These are phyloP conservation scores for Psilocybe subaeruginosa DNA, from an alignment of 768 basidiomycete species.

Conservation along the genomic window DNA sequence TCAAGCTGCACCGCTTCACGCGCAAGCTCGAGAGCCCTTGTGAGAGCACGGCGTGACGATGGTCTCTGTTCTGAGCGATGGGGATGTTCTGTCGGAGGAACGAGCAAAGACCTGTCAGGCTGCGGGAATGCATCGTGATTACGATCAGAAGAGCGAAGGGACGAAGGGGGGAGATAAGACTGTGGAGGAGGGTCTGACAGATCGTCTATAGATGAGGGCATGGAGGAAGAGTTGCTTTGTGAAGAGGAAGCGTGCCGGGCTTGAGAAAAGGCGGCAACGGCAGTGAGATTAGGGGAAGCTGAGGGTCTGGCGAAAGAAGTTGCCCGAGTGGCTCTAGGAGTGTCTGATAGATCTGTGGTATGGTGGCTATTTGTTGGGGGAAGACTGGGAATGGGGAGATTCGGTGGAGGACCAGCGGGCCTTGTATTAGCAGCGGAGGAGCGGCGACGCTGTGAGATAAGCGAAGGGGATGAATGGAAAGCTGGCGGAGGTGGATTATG, in stretches of 20 bases:
- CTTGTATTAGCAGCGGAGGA: conserved; percentile 67
- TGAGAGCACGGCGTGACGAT: conserved; percentile 85
- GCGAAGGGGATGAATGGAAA: conserved; percentile 29
- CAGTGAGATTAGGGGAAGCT: conserved; percentile 53
- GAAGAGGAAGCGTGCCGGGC: conserved; percentile 39
- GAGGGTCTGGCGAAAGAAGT: conserved; percentile 39
- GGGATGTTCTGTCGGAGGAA: conserved; percentile 25
- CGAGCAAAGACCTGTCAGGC: conserved; percentile 26
- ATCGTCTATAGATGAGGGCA: conserved; percentile 47
- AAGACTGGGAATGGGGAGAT: conserved; percentile 71
- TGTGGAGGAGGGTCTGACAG: conserved; percentile 62
- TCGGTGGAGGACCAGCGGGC: conserved; percentile 73
- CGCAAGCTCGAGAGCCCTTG: conserved; percentile 83
- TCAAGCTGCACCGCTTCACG: conserved; percentile 90
- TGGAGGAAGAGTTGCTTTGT: conserved; percentile 24
- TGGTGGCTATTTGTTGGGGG: conserved; percentile 34
- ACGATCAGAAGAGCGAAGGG: conserved; percentile 32
- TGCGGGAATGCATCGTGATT: conserved; percentile 25
- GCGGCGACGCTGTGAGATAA: conserved; percentile 52
- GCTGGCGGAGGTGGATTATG: conserved; percentile 24
- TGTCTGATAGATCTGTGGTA: conserved; percentile 9
- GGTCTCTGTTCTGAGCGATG: conserved; percentile 58
- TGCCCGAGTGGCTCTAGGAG: conserved; percentile 32
- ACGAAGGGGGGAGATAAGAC: conserved; percentile 47
- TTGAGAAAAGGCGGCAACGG: conserved; percentile 66